Evolutionary conservation across 2,329 filamentous ascomycete species (phyloP).

Genomic region (Colletotrichum sp.): DNA sequence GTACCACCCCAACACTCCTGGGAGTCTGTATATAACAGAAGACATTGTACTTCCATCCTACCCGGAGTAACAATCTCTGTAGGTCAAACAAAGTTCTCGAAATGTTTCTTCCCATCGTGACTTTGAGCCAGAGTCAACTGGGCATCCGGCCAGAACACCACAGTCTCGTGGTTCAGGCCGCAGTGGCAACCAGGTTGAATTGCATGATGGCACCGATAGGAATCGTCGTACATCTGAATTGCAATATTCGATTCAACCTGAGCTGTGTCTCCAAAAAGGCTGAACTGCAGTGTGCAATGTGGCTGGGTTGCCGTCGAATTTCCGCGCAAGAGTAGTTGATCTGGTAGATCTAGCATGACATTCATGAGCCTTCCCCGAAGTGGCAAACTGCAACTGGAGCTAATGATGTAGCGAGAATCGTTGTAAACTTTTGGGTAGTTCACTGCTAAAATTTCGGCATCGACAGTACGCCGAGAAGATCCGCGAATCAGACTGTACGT

Average conservation of each 20-base stretch:
- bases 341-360: neutral
- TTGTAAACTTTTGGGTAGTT: neutral
- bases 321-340: neutral
- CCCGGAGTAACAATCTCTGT: neutral
- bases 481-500: neutral
- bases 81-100: neutral
- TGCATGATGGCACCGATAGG: neutral
- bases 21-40: neutral
- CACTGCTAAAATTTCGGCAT: neutral
- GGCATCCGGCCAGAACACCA: neutral
- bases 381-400: neutral
- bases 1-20: neutral
- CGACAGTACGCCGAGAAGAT: neutral
- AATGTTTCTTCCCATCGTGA: neutral
- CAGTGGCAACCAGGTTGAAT: neutral
- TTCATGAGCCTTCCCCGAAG: neutral
- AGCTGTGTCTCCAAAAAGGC: neutral
- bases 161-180: neutral
- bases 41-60: neutral
- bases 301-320: neutral
- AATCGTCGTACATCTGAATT: neutral
- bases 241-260: neutral
- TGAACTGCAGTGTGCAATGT: neutral
- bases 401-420: neutral
- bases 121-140: neutral